Base-by-base conservation (phyloP, 306 rosid genomes). In the Carpinus fangiana region DNA sequence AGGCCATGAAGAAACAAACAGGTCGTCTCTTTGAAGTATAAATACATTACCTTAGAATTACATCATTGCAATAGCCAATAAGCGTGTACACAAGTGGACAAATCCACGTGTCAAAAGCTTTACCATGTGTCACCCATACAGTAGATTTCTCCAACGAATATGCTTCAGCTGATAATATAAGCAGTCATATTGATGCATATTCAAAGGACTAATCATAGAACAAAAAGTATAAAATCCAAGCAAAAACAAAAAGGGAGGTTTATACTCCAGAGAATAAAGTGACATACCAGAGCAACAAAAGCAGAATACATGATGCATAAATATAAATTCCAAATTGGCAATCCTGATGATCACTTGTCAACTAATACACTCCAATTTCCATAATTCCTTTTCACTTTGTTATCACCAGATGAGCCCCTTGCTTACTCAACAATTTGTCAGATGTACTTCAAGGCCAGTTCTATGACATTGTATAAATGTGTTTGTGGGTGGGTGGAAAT, bases 41-140 rank as follows among this genome's bases (percentile, higher is more conserved):
- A 57, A 59, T 20, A 57, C 26, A 36, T 61, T 87, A 94, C 98
- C 98, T 92, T 69, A 92, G 84, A 79, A 87, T 90, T 77, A 89
- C 92, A 80, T 94, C 98, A 82, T 75, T 81, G 80, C 96, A 92
- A 79, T 84, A 75, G 80, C 90, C 89, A 81, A 86, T 82, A 57
- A 94, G 91, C 21, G 93, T 80, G 86, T 87, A 85, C 64, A 87
- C 93, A 85, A 94, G 88, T 2, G 90, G 92, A 78, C 98, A 94
- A 70, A 94, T 87, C 98, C 98, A 94, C 78, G 52, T 82, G 81
- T 90, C 93, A 73, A 92, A 94, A 64, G 90, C 84, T 87, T 94
- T 94, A 80, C 89, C 84, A 77, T 50, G 80, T 65, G 98, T 94
- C 73, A 20, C 77, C 98, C 98, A 94, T 55, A 85, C 77, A 20